A percentile compares a stretch with the other conserved stretches of the same genome.
Conservation (phyloP, 345 rosid species). For the Salix dunnii region DNA sequence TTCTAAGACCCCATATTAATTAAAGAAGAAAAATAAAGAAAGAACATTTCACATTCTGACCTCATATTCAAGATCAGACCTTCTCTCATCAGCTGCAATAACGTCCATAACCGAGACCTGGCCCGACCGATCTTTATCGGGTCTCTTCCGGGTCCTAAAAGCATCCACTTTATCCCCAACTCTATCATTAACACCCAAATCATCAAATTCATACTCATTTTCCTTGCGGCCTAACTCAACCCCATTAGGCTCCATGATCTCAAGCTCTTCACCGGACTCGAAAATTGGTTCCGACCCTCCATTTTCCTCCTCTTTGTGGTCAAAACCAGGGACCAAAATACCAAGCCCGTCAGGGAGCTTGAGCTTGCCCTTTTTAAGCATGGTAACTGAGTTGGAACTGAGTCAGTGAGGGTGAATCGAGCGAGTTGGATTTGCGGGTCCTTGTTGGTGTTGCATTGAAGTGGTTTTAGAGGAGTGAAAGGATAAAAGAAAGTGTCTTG, state of each 20-base stretch:
- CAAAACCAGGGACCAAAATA: slow-evolving; percentile 45
- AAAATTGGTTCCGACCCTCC: slow-evolving; percentile 22
- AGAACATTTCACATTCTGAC: slow-evolving; percentile 25
- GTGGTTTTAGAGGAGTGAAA: background rate
- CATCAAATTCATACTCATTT: slow-evolving; percentile 16
- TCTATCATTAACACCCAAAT: slow-evolving; percentile 3
- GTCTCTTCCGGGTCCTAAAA: slow-evolving; percentile 11
- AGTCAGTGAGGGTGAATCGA: slow-evolving; percentile 13
- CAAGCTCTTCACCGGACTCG: slow-evolving; percentile 61
- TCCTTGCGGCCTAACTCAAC: slow-evolving; percentile 24
- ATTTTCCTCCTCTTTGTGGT: slow-evolving; percentile 29
- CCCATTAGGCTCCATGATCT: slow-evolving; percentile 44
- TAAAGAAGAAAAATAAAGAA: background rate
- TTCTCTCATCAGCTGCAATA: slow-evolving; percentile 56
- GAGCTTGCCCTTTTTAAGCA: slow-evolving; percentile 51
- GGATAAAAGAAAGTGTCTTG: background rate
- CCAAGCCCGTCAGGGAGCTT: slow-evolving; percentile 52
- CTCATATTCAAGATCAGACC: slow-evolving; percentile 58
- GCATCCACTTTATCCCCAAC: slow-evolving; percentile 23
- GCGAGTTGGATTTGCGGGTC: slow-evolving; percentile 2
- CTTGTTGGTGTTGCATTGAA: slow-evolving; percentile 11
- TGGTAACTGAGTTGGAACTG: slow-evolving; percentile 17
- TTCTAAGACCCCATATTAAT: background rate
- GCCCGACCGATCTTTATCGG: slow-evolving; percentile 29
- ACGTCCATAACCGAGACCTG: slow-evolving; percentile 34